Evolutionary conservation across 345 rosid species (phyloP).

Genomic region (Psidium friedrichsthalianum): DNA sequence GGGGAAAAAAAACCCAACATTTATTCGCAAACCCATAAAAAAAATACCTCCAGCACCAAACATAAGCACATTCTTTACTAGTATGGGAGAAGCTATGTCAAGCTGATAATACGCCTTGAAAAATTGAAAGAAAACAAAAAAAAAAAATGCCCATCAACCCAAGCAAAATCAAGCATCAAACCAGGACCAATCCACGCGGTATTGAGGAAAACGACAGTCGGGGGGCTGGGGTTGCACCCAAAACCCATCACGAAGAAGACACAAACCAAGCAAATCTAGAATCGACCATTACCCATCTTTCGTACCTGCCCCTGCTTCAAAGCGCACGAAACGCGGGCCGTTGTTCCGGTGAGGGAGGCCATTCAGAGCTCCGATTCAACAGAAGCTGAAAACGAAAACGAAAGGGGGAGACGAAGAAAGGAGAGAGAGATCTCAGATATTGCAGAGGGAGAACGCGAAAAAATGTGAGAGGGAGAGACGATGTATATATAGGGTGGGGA

Average conservation of each 20-base stretch:
- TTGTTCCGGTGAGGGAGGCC: not conserved
- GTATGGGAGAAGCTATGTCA: not conserved
- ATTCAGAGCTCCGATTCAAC: not conserved
- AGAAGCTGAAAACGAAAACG: not conserved
- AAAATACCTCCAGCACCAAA: not conserved
- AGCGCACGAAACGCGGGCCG: not conserved
- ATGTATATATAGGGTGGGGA: not conserved
- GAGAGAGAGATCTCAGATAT: not conserved
- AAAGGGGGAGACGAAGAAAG: not conserved
- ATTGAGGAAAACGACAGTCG: not conserved
- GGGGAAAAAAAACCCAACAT: not conserved
- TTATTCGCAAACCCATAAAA: not conserved
- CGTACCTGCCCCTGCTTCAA: conserved; percentile 1
- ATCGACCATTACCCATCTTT: not conserved
- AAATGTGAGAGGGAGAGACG: not conserved
- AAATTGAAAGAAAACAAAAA: not conserved
- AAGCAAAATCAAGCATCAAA: not conserved
- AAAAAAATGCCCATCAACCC: not conserved
- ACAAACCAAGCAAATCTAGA: not conserved
- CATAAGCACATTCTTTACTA: not conserved
- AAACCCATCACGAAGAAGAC: not conserved
- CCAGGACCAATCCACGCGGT: not conserved
- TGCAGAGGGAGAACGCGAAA: not conserved
- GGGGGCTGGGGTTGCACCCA: too few species aligned
- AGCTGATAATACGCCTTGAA: not conserved